Evolutionary conservation across 257 asterid species (phyloP).

Genomic region (Plantago ovata): DNA sequence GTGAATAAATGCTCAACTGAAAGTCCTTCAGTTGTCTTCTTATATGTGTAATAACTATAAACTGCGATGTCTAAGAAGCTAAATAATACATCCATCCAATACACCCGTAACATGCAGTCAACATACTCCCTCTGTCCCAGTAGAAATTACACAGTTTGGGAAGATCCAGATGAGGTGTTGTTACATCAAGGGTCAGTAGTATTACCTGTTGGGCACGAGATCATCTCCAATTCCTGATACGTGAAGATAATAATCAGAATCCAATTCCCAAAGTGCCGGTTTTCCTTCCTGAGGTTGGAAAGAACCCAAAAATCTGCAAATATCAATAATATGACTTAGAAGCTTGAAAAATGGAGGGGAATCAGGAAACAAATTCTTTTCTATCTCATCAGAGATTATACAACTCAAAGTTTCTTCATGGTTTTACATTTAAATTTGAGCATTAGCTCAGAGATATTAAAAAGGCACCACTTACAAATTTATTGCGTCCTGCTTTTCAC

Average conservation of each 20-base stretch:
- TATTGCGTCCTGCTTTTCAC: slow-evolving; percentile 99
- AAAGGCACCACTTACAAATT: slow-evolving; percentile 60
- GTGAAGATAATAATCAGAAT: slow-evolving; percentile 98
- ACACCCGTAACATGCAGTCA: too few species aligned
- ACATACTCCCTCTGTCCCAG: too few species aligned
- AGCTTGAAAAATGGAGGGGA: slow-evolving; percentile 10
- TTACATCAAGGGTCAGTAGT: slow-evolving; percentile 1
- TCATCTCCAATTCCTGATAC: slow-evolving; percentile 95
- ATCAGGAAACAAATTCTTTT: neutral
- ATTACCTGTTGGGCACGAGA: slow-evolving; percentile 69
- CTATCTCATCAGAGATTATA: neutral
- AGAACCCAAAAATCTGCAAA: slow-evolving; percentile 88
- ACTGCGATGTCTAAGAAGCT: too few species aligned
- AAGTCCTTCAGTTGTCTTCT: too few species aligned
- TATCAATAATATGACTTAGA: slow-evolving; percentile 27
- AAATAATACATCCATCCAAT: too few species aligned
- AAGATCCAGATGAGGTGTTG: neutral
- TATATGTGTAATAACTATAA: too few species aligned
- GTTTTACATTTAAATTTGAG: neutral
- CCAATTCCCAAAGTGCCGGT: slow-evolving; percentile 98
- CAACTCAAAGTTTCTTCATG: too few species aligned
- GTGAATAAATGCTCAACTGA: neutral
- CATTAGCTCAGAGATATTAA: slow-evolving; percentile 16
- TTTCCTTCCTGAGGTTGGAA: slow-evolving; percentile 97
- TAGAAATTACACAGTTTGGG: neutral